phyloP scores from a whole-genome alignment of 805 yeast species.

The Brettanomyces bruxellensis region DNA sequence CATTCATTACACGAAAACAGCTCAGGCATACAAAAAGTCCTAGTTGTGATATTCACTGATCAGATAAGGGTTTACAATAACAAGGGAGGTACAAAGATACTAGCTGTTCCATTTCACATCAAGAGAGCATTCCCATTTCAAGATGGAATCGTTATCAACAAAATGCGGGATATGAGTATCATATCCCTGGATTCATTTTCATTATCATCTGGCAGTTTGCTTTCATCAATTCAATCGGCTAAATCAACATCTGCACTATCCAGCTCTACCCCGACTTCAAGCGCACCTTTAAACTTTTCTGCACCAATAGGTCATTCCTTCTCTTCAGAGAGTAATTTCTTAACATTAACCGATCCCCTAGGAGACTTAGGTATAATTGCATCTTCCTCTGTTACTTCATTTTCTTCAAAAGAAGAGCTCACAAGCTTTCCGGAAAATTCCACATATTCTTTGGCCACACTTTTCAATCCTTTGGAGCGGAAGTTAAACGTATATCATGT shows the following conservation, averaged over 20 bases:
- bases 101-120: conserved; percentile 63
- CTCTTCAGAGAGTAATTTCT: conserved; percentile 28
- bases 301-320: conserved; percentile 8
- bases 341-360: conserved; percentile 67
- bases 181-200: conserved; percentile 1
- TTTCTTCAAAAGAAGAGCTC: conserved; percentile 49
- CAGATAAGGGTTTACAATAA: conserved; percentile 53
- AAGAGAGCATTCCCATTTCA: conserved; percentile 54
- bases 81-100: conserved; percentile 49
- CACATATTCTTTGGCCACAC: conserved; percentile 41
- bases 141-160: conserved; percentile 47
- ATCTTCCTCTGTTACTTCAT: conserved; percentile 60
- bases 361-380: conserved; percentile 65
- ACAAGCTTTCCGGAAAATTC: conserved; percentile 42
- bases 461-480: conserved; percentile 39
- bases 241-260: not conserved
- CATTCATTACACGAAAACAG: not conserved
- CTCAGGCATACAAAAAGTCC: conserved; percentile 1
- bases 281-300: not conserved
- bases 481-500: conserved; percentile 47
- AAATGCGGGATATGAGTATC: conserved; percentile 14
- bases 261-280: not conserved
- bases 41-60: conserved; percentile 55
- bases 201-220: not conserved
- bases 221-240: too few species aligned